These are phyloP conservation scores for Rhizopus sp. DNA, from an alignment of 371 early-diverging fungal genomes.

Conservation along the genomic window DNA sequence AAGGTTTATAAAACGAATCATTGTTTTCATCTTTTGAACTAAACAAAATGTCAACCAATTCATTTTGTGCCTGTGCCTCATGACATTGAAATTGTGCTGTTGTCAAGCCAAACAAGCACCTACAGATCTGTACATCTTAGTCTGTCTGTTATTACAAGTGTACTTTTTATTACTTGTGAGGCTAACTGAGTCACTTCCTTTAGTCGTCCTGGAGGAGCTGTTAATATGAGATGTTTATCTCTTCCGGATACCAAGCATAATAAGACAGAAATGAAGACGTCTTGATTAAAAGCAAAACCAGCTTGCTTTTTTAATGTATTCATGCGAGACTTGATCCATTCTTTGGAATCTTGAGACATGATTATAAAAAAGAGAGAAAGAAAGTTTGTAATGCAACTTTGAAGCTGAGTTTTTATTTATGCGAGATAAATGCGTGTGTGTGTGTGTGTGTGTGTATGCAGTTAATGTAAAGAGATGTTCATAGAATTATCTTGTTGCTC, in stretches of 20 bases:
- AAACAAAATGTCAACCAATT: conserved; percentile 39
- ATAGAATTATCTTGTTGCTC: neutral
- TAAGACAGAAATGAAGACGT: conserved; percentile 47
- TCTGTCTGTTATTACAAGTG: neutral
- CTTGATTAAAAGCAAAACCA: conserved; percentile 45
- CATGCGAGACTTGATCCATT: conserved; percentile 51
- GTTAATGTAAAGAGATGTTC: conserved; percentile 14
- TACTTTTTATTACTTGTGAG: conserved; percentile 27
- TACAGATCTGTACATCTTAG: conserved; percentile 28
- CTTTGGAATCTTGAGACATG: conserved; percentile 42
- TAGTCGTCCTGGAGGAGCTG: conserved; percentile 38
- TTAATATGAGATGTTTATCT: conserved; percentile 45
- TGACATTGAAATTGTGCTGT: conserved; percentile 39
- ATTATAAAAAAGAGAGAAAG: neutral
- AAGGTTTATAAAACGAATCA: conserved; percentile 1
- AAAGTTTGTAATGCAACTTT: neutral
- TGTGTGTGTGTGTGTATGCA: neutral
- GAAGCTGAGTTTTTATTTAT: neutral
- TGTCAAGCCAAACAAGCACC: conserved; percentile 46
- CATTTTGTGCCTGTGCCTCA: conserved; percentile 26
- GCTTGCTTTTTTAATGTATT: conserved; percentile 37
- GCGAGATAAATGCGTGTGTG: neutral
- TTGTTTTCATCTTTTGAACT: conserved; percentile 31
- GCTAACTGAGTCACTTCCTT: conserved; percentile 48
- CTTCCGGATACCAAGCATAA: conserved; percentile 44